Conservation (phyloP, 306 rosid genomes). For the Castanea crenata region DNA sequence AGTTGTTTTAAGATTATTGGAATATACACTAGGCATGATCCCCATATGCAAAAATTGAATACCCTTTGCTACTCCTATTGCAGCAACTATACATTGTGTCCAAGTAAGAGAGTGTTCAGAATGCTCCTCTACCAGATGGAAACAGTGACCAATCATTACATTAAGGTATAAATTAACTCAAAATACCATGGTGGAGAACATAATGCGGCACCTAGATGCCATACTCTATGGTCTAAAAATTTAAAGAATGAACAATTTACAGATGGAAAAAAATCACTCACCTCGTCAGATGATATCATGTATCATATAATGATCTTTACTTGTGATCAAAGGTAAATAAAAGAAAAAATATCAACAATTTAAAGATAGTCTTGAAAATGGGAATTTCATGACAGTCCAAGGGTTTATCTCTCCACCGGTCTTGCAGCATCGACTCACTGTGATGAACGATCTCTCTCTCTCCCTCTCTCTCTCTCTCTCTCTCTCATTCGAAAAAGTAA, state of each 20-base stretch:
- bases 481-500: too few relatives aligned
- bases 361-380: background rate
- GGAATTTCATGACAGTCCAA: background rate
- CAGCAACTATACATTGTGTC: slow-evolving; percentile 71
- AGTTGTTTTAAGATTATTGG: slow-evolving; percentile 61
- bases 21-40: slow-evolving; percentile 72
- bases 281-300: background rate
- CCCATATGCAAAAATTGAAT: slow-evolving; percentile 77
- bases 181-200: background rate
- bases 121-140: slow-evolving; percentile 45
- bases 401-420: too few relatives aligned
- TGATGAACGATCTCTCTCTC: too few relatives aligned
- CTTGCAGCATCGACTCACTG: too few relatives aligned
- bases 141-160: background rate
- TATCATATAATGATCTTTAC: background rate
- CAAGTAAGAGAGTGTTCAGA: slow-evolving; percentile 47
- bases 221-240: background rate
- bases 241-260: background rate
- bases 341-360: background rate
- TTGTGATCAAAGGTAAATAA: background rate
- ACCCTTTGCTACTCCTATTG: slow-evolving; percentile 82
- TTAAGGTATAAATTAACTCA: background rate
- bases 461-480: too few relatives aligned
- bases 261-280: background rate
- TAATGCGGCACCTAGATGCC: background rate